phyloP scores from a whole-genome alignment of 2,329 filamentous ascomycete species.

The Fusarium scirpi region DNA sequence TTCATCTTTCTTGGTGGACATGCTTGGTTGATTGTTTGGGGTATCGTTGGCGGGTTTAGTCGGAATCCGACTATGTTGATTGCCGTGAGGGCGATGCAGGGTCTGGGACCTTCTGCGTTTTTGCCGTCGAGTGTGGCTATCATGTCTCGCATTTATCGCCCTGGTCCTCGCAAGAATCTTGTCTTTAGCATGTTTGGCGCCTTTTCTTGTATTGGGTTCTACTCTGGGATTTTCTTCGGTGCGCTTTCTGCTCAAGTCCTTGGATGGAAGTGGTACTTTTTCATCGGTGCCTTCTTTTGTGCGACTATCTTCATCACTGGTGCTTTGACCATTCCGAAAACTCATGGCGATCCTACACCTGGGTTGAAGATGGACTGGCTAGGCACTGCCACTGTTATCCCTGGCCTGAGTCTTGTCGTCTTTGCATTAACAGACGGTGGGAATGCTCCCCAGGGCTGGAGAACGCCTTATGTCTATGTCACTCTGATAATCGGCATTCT shows the following conservation, averaged over 20 bases:
- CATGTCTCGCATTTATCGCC: constrained; percentile 76
- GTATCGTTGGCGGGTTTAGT: constrained; percentile 76
- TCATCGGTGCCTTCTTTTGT: constrained; percentile 65
- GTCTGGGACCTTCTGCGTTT: constrained; percentile 78
- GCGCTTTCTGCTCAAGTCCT: constrained; percentile 71
- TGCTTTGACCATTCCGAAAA: constrained; percentile 55
- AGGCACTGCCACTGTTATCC: constrained; percentile 70
- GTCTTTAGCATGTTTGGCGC: constrained; percentile 71
- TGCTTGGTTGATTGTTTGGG: constrained; percentile 75
- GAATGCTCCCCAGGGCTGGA: constrained; percentile 76
- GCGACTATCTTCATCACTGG: constrained; percentile 59
- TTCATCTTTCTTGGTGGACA: constrained; percentile 71
- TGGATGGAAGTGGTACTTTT: constrained; percentile 78
- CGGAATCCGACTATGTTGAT: constrained; percentile 75
- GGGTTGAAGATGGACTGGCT: constrained; percentile 73
- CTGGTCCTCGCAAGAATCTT: constrained; percentile 78
- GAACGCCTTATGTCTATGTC: constrained; percentile 77
- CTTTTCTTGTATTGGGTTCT: constrained; percentile 70
- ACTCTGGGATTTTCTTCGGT: constrained; percentile 75
- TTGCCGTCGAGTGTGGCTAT: constrained; percentile 76
- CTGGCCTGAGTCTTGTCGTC: constrained; percentile 75
- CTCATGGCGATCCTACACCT: constrained; percentile 44
- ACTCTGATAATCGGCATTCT: constrained; percentile 73
- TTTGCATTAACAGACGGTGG: constrained; percentile 81
- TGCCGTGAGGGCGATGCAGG: constrained; percentile 78